Evolutionary conservation across 345 rosid genomes (phyloP).

Genomic region (Reutealis trisperma): DNA sequence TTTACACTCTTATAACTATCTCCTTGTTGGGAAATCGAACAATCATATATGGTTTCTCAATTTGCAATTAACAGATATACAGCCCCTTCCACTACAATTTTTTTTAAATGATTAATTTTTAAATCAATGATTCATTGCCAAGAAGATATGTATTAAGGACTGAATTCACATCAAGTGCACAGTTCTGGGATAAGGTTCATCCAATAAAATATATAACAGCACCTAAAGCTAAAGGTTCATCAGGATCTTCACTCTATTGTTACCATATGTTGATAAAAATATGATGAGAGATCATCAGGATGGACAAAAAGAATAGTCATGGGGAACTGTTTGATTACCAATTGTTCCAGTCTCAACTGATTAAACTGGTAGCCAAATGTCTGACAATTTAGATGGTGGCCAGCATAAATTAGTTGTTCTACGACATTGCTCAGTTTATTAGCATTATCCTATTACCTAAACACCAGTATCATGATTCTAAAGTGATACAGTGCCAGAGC

Average conservation of each 20-base stretch:
- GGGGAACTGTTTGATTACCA: neutral
- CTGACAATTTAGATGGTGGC: neutral
- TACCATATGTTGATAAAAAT: neutral
- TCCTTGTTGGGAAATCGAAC: too few species aligned
- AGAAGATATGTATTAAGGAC: too few species aligned
- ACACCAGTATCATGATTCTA: neutral
- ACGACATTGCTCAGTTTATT: neutral
- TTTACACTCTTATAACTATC: too few species aligned
- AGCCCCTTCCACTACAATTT: too few species aligned
- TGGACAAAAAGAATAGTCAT: neutral
- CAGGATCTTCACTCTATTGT: neutral
- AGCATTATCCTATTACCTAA: neutral
- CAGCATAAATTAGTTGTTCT: neutral
- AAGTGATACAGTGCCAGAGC: neutral
- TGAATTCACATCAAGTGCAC: too few species aligned
- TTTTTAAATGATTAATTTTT: too few species aligned
- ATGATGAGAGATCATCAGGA: neutral
- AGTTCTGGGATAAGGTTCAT: neutral
- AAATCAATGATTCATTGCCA: too few species aligned
- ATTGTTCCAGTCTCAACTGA: neutral
- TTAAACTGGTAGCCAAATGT: neutral
- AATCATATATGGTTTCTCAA: too few species aligned
- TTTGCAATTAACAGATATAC: too few species aligned
- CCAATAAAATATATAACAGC: neutral
- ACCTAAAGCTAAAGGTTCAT: neutral